Base-by-base conservation (phyloP, 1,284 basidiomycete genomes). In the Trichosporon asahii region DNA sequence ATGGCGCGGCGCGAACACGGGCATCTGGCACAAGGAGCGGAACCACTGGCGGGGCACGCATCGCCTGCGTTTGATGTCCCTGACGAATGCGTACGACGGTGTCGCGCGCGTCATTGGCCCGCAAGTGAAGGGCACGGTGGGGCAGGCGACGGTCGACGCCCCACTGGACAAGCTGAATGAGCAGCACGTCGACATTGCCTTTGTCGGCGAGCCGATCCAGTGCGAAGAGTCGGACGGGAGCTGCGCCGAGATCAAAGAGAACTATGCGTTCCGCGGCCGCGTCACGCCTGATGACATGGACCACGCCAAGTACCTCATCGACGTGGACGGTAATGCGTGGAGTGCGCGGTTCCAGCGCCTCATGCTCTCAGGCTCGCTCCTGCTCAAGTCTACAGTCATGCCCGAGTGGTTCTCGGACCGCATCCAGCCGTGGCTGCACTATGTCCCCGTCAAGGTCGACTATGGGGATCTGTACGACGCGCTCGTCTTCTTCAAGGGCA, bases 71-170 rank as follows among this genome's bases (percentile, higher is more conserved):
- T 72, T 83, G 53, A 60, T 80, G 2, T 71, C 64, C 14, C 68
- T 75, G 49, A 73, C 66, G 33, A 73, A 70, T 61, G 33, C 65
- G 49, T 27, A 25, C 8, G 40, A 65, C 2, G 72, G 70, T 8
- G 40, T 31, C 27, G n/a, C 46, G 9, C 67, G 60, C 44, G 37
- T 72, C 31, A 66, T 74, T 8, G 23, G 67, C 4, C 66, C 72
- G 2, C 57, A 70, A 1, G 46, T 63, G 27, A 12, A 25, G 14
- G 29, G 57, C 29, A 64, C 66, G 69, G 75, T 66, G 78, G 93
- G 88, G 89, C 65, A 90, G 89, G 88, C 90, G 75, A 86, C 96
- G 71, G 91, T 94, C 84, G 88, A 90, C 5, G 23, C 68, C 15
- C 53, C 64, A 12, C 29, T 61, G 15, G 29, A 89, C 89, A 88